Percentiles rank a stretch among this genome's conserved stretches.
Evolutionary conservation across 768 basidiomycete genomes (phyloP).

Genomic region (Fomitopsis serialis): DNA sequence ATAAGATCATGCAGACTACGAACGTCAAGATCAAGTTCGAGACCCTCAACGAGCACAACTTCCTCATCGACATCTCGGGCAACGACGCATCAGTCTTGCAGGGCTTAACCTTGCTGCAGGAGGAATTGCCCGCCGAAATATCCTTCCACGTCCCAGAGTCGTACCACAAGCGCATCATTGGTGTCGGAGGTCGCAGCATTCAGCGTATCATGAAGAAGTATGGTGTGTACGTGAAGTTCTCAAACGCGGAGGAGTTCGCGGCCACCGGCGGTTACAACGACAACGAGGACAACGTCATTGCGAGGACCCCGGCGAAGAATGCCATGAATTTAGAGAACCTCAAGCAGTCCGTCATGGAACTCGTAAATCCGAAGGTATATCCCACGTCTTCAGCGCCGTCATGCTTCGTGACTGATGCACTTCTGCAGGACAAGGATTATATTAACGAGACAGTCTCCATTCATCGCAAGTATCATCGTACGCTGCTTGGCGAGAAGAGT

Average conservation of each 20-base stretch:
- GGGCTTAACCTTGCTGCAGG: constrained; percentile 85
- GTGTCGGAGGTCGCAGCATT: constrained; percentile 95
- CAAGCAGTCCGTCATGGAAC: constrained; percentile 95
- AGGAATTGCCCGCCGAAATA: constrained; percentile 97
- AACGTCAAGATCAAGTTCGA: constrained; percentile 99
- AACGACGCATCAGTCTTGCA: constrained; percentile 81
- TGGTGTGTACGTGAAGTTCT: constrained; percentile 99
- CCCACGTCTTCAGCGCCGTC: background rate
- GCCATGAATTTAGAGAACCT: constrained; percentile 91
- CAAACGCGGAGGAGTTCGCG: constrained; percentile 96
- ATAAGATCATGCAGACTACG: constrained; percentile 98
- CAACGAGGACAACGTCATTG: constrained; percentile 98
- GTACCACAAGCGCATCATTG: constrained; percentile 98
- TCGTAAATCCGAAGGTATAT: constrained; percentile 90
- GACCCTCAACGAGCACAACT: constrained; percentile 95
- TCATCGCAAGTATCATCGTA: constrained; percentile 92
- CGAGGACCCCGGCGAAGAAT: constrained; percentile 98
- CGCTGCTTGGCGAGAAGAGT: constrained; percentile 89
- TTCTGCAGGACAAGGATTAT: constrained; percentile 87
- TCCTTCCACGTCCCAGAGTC: constrained; percentile 98
- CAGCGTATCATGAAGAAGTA: constrained; percentile 99
- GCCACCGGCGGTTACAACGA: constrained; percentile 92
- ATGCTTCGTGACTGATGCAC: background rate
- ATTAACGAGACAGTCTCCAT: constrained; percentile 90
- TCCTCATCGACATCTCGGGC: constrained; percentile 88